Evolutionary conservation across 2,329 filamentous ascomycete genomes (phyloP).

Genomic region (Pseudogymnoascus sp.): DNA sequence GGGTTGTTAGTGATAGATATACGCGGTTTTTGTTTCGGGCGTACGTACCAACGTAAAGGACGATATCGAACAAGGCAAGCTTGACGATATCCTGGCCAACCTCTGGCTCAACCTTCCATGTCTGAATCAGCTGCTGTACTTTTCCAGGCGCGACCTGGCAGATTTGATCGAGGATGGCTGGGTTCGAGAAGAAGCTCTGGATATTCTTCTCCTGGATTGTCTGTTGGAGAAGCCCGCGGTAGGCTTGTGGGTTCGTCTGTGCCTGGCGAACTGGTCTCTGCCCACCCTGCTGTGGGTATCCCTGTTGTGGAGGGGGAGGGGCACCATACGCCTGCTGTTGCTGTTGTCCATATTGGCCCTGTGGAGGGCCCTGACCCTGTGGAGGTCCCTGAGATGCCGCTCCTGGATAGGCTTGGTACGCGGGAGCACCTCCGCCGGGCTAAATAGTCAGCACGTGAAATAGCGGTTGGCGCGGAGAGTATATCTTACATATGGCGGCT

Average conservation of each 20-base stretch:
- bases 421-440: background rate
- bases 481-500: constrained; percentile 9
- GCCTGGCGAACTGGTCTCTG: constrained; percentile 11
- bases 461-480: background rate
- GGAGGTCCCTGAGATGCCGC: background rate
- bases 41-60: constrained; percentile 26
- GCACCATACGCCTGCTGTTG: background rate
- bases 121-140: constrained; percentile 22
- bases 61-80: constrained; percentile 28
- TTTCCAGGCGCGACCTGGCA: constrained; percentile 12
- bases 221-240: constrained; percentile 15
- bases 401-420: background rate
- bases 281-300: constrained; percentile 16
- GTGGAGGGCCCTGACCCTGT: background rate
- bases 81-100: constrained; percentile 30
- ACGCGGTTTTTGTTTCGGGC: constrained; percentile 1
- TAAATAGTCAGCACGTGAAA: background rate
- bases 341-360: constrained; percentile 5
- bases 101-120: constrained; percentile 27
- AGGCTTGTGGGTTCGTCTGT: constrained; percentile 15
- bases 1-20: background rate
- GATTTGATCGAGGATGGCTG: constrained; percentile 14
- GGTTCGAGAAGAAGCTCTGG: constrained; percentile 12
- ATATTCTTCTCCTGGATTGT: constrained; percentile 17
- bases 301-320: constrained; percentile 7